phyloP scores from a whole-genome alignment of 495 filamentous ascomycete genomes.

The Rhypophila decipiens region DNA sequence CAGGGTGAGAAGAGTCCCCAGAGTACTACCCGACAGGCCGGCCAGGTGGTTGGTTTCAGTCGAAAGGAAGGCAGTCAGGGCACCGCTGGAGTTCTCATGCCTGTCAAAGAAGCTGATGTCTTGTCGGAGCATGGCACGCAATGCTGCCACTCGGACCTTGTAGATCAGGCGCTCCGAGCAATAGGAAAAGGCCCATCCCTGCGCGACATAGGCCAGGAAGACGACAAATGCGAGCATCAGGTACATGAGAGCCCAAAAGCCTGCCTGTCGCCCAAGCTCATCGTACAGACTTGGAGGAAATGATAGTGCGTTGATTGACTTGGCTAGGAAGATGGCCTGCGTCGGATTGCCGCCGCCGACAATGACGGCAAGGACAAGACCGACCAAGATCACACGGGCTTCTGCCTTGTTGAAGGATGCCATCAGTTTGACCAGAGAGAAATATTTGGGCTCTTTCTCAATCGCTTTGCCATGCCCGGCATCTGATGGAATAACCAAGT shows the following conservation, averaged over 20 bases:
- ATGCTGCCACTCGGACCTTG: constrained; percentile 70
- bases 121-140: constrained; percentile 81
- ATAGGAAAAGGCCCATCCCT: constrained; percentile 69
- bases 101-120: constrained; percentile 84
- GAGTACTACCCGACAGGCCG: constrained; percentile 71
- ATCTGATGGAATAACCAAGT: too few relatives aligned
- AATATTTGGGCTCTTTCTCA: constrained; percentile 59
- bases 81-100: constrained; percentile 81
- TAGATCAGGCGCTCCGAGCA: constrained; percentile 76
- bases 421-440: constrained; percentile 78
- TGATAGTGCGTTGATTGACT: constrained; percentile 58
- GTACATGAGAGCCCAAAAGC: constrained; percentile 91
- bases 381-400: constrained; percentile 64
- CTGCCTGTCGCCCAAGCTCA: background rate
- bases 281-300: constrained; percentile 6
- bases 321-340: constrained; percentile 87
- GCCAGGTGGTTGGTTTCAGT: constrained; percentile 78
- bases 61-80: constrained; percentile 75
- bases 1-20: constrained; percentile 74
- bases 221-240: constrained; percentile 78
- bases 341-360: constrained; percentile 79
- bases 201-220: constrained; percentile 59
- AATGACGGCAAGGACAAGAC: constrained; percentile 70
- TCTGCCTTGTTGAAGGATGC: constrained; percentile 77
- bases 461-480: constrained; percentile 45